These are phyloP conservation scores for Nematocida major DNA, from an alignment of 371 early-diverging fungal genomes.

Conservation along the genomic window DNA sequence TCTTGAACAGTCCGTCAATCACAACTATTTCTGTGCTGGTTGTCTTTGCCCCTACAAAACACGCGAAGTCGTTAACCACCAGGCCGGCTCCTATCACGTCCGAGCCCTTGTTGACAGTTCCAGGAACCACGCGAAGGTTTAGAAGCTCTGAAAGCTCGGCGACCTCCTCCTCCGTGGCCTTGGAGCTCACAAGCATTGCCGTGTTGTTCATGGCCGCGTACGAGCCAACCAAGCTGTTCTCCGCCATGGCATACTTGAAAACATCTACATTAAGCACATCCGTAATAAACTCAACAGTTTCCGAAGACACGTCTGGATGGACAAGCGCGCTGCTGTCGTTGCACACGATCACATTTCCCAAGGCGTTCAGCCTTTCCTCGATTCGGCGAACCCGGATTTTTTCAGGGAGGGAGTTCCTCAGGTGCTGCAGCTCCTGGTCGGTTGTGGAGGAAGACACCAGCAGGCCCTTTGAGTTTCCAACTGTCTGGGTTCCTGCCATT, in stretches of 20 bases:
- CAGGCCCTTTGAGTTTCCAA: conserved; percentile 89
- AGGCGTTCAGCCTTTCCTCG: conserved; percentile 90
- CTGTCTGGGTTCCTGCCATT: conserved; percentile 86
- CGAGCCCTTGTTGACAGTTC: conserved; percentile 97
- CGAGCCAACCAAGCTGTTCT: conserved; percentile 91
- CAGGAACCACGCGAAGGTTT: conserved; percentile 92
- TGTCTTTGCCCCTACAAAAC: conserved; percentile 91
- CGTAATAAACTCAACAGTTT: conserved; percentile 93
- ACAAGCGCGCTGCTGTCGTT: conserved; percentile 98
- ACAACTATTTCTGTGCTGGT: conserved; percentile 93
- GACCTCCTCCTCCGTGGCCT: conserved; percentile 86
- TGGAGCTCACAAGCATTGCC: conserved; percentile 92
- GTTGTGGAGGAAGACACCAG: conserved; percentile 89
- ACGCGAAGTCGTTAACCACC: conserved; percentile 96
- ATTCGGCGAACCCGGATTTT: conserved; percentile 84
- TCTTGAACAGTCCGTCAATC: conserved; percentile 83
- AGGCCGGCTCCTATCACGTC: conserved; percentile 90
- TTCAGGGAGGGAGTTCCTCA: conserved; percentile 92
- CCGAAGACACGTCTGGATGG: conserved; percentile 81
- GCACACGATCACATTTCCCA: conserved; percentile 98
- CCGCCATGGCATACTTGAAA: conserved; percentile 92
- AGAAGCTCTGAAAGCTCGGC: conserved; percentile 93
- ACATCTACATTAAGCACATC: conserved; percentile 95
- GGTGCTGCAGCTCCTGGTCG: conserved; percentile 96
- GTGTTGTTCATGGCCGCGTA: conserved; percentile 92